Evolutionary conservation across 164 flowering plant species (phyloP), one percentile per base, ranked within the genome.

Genomic region (Pachysandra terminalis): DNA sequence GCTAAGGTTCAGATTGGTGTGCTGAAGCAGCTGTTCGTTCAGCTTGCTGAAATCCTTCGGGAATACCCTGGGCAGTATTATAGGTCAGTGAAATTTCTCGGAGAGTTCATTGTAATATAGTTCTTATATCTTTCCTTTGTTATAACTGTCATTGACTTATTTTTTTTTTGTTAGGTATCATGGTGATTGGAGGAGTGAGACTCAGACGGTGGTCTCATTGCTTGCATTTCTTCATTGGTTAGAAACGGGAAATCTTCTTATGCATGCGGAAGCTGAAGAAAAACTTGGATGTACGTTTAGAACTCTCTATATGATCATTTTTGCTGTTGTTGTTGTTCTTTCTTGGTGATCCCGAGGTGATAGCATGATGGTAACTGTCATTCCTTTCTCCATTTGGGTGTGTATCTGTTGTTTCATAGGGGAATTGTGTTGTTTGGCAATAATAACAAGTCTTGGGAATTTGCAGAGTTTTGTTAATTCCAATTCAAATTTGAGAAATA

Each of bases 191-290:
- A 90, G 79, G 81, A 86, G 83, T 74, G 97, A 92, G 74, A 88
- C 98, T 1, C 99, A 95, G 71, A 75, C 86, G 0, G 91, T 80
- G 32, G 96, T 95, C 25, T 92, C 98, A 0, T 28, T 84, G 77
- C 85, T 92, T 70, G 90, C 93, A n/a, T 90, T 90, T 74, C 78
- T 92, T 82, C 97, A 95, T 73, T 92, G 96, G 96, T 71, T 95
- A 52, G 96, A 95, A 75, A 89, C 94, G 0, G 97, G 90, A 56
- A 77, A 56, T 73, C 93, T 95, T 56, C 89, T 95, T 55, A 23
- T 81, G 81, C 99, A 95, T 71, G 26, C 71, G n/a, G 96, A 95
- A 78, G n/a, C n/a, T n/a, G n/a, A n/a, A n/a, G n/a, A n/a, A n/a
- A n/a, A n/a, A n/a, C n/a, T n/a, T n/a, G n/a, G n/a, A n/a, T n/a